A percentile compares a stretch with the other conserved stretches of the same genome.
Evolutionary conservation across 768 basidiomycete species (phyloP).

Genomic region (Russula foetens): DNA sequence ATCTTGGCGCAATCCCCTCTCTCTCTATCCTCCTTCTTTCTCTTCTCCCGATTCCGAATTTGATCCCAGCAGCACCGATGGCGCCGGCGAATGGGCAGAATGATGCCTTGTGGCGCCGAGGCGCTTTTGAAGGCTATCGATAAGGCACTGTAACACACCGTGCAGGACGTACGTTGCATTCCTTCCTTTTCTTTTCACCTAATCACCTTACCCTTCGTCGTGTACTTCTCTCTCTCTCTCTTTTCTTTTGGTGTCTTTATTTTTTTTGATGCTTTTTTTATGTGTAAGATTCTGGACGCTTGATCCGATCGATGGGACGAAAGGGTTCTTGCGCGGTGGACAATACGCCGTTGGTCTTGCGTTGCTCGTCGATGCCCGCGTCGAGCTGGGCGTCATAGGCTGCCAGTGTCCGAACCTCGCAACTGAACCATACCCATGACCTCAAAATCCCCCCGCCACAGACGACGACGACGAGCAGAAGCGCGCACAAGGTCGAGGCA

Average conservation of each 20-base stretch:
- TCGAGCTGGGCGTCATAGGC: slow-evolving; percentile 48
- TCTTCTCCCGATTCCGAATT: no score
- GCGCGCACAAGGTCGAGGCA: slow-evolving; percentile 37
- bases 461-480: background rate
- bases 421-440: slow-evolving; percentile 41
- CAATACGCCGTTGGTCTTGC: slow-evolving; percentile 57
- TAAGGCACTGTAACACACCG: slow-evolving; percentile 61
- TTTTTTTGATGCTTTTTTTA: no score
- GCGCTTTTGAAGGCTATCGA: no score
- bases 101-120: no score
- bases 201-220: no score
- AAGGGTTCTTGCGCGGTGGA: slow-evolving; percentile 51
- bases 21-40: no score
- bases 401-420: slow-evolving; percentile 95
- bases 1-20: slow-evolving; percentile 46
- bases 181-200: no score
- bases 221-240: no score
- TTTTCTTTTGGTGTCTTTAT: background rate
- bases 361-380: slow-evolving; percentile 41
- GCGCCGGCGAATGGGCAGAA: no score
- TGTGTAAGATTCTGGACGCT: no score
- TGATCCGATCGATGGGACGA: slow-evolving; percentile 50
- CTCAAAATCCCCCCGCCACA: no score
- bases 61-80: no score
- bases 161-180: slow-evolving; percentile 62